These are phyloP conservation scores for Colletotrichum sojae DNA, from an alignment of 2,329 filamentous ascomycete genomes.

Conservation along the genomic window DNA sequence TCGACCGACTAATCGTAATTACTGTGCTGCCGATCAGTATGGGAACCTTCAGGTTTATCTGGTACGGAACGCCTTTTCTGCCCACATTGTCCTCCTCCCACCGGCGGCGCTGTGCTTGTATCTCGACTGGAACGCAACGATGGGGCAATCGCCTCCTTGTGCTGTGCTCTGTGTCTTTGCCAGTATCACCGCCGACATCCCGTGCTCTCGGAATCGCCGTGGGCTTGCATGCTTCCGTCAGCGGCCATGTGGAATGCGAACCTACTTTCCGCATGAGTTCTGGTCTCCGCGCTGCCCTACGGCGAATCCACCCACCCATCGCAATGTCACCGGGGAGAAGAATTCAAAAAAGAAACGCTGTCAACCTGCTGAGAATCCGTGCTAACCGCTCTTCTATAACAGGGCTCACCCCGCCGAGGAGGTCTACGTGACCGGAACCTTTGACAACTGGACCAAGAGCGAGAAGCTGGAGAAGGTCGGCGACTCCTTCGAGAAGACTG, in stretches of 20 bases:
- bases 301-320: slow-evolving; percentile 15
- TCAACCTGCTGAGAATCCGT: not conserved
- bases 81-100: slow-evolving; percentile 23
- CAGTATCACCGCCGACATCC: not conserved
- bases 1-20: slow-evolving; percentile 30
- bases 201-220: slow-evolving; percentile 2
- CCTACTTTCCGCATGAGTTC: slow-evolving; percentile 19
- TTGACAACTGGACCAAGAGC: slow-evolving; percentile 93
- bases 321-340: no score
- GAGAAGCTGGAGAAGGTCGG: slow-evolving; percentile 85
- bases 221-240: slow-evolving; percentile 27
- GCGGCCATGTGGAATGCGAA: slow-evolving; percentile 24
- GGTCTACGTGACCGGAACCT: slow-evolving; percentile 95
- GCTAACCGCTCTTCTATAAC: slow-evolving; percentile 44
- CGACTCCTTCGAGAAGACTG: slow-evolving; percentile 83
- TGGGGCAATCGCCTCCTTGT: slow-evolving; percentile 8
- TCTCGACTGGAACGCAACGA: slow-evolving; percentile 25
- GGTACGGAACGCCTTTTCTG: slow-evolving; percentile 39
- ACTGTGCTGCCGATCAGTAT: slow-evolving; percentile 19
- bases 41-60: slow-evolving; percentile 42
- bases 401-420: slow-evolving; percentile 89
- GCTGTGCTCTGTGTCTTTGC: slow-evolving; percentile 3
- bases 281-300: not conserved
- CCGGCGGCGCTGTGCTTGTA: not conserved
- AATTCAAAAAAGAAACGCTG: slow-evolving; percentile 9